Evolutionary conservation across 164 flowering plant genomes (phyloP).

Genomic region (Piper longum): DNA sequence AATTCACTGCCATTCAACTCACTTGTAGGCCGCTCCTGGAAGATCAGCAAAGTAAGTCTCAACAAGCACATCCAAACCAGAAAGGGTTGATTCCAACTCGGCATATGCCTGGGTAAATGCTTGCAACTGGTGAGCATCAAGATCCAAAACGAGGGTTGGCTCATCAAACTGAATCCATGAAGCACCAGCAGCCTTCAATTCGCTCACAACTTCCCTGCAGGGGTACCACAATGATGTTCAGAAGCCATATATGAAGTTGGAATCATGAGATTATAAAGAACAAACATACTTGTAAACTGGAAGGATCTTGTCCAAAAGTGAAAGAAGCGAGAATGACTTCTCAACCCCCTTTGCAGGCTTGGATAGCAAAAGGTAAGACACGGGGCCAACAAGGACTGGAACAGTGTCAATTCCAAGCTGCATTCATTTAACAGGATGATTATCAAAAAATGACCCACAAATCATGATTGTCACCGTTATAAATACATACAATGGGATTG

Average conservation of each 20-base stretch:
- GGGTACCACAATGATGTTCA: neutral
- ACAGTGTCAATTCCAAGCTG: constrained; percentile 77
- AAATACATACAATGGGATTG: neutral
- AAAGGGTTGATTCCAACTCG: constrained; percentile 36
- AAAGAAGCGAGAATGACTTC: constrained; percentile 52
- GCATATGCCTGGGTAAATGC: constrained; percentile 50
- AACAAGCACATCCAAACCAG: constrained; percentile 45
- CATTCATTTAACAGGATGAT: constrained; percentile 3
- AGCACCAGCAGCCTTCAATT: constrained; percentile 64
- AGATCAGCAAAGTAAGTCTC: constrained; percentile 64
- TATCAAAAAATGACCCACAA: neutral
- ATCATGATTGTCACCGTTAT: too few species aligned
- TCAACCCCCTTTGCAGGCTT: constrained; percentile 84
- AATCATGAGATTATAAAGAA: neutral
- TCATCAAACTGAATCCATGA: constrained; percentile 69
- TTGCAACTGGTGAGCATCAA: constrained; percentile 42
- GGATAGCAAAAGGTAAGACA: constrained; percentile 65
- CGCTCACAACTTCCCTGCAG: constrained; percentile 48
- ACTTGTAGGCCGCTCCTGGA: constrained; percentile 38
- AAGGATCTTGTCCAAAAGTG: constrained; percentile 54
- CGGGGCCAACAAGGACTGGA: constrained; percentile 74
- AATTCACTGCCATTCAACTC: neutral
- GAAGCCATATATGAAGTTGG: neutral
- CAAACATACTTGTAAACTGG: constrained; percentile 60
- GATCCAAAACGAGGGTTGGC: constrained; percentile 41